phyloP scores from a whole-genome alignment of 768 basidiomycete species.

The Hypholoma sublateritium region DNA sequence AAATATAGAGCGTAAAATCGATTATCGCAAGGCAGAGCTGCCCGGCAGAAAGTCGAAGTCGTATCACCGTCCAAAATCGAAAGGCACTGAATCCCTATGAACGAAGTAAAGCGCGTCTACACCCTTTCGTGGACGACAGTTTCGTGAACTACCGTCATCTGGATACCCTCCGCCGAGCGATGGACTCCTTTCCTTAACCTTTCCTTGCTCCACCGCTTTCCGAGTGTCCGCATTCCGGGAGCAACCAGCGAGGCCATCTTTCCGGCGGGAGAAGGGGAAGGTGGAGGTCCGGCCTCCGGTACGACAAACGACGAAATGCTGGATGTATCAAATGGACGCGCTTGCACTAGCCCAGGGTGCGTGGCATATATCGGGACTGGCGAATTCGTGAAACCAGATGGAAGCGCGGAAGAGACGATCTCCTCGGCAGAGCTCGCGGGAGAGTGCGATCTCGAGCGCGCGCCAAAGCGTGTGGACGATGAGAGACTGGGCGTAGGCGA shows the following conservation, averaged over 20 bases:
- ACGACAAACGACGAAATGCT: conserved; percentile 25
- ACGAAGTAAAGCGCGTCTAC: neutral
- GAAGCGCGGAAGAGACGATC: conserved; percentile 19
- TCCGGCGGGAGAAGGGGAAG: conserved; percentile 1
- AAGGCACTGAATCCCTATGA: neutral
- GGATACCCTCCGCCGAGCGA: conserved; percentile 32
- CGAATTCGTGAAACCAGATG: conserved; percentile 13
- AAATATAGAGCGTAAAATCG: too few relatives aligned
- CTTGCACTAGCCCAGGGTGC: conserved; percentile 8
- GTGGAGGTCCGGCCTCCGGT: conserved; percentile 4
- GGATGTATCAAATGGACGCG: conserved; percentile 32
- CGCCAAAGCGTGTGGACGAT: conserved; percentile 6
- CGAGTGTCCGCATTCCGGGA: conserved; percentile 27
- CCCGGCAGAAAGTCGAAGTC: too few relatives aligned
- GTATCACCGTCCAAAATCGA: too few relatives aligned
- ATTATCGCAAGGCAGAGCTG: too few relatives aligned
- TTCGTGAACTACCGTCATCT: conserved; percentile 46
- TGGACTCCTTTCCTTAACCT: conserved; percentile 12
- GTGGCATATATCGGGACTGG: neutral
- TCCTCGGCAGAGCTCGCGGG: conserved; percentile 21
- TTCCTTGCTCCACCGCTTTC: conserved; percentile 26
- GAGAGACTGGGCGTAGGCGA: conserved; percentile 21
- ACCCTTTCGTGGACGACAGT: conserved; percentile 10
- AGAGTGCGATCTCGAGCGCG: conserved; percentile 20
- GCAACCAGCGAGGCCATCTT: conserved; percentile 18